A percentile compares a stretch with the other conserved stretches of the same genome.
phyloP scores from a whole-genome alignment of 331 rosid species.

The Malus hybrid region DNA sequence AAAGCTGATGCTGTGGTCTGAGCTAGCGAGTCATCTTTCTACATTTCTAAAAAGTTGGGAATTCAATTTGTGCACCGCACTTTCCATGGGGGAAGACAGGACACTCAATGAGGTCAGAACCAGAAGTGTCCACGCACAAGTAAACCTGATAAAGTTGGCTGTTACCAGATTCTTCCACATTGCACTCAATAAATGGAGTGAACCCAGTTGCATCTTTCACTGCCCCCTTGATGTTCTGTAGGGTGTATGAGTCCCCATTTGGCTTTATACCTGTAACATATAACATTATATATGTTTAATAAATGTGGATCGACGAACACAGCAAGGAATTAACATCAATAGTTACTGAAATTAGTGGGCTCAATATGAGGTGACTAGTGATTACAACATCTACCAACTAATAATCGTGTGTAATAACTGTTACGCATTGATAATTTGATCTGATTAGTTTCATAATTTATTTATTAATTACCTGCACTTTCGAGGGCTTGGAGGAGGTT shows the following conservation, averaged over 20 bases:
- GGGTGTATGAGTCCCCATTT: slow-evolving; percentile 47
- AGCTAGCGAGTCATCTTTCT: background rate
- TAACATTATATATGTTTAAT: background rate
- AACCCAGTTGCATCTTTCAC: slow-evolving; percentile 39
- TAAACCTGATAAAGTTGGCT: slow-evolving; percentile 74
- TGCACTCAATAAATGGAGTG: slow-evolving; percentile 63
- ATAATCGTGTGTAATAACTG: background rate
- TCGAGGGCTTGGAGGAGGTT: slow-evolving; percentile 54
- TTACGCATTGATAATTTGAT: background rate
- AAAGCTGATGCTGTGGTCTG: background rate
- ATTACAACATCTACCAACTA: background rate
- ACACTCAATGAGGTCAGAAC: slow-evolving; percentile 49
- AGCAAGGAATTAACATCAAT: background rate
- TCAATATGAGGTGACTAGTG: background rate
- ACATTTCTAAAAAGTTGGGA: slow-evolving; percentile 50
- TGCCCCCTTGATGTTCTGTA: slow-evolving; percentile 41
- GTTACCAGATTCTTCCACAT: slow-evolving; percentile 42
- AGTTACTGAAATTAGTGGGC: background rate
- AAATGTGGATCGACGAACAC: background rate
- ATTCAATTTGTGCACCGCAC: slow-evolving; percentile 50
- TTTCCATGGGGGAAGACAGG: slow-evolving; percentile 46
- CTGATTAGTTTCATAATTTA: background rate
- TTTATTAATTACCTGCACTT: slow-evolving; percentile 33
- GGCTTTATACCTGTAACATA: slow-evolving; percentile 43
- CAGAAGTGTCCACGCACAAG: slow-evolving; percentile 69